phyloP scores from a whole-genome alignment of 2,329 filamentous ascomycete genomes.

The Penicillium thymicola region DNA sequence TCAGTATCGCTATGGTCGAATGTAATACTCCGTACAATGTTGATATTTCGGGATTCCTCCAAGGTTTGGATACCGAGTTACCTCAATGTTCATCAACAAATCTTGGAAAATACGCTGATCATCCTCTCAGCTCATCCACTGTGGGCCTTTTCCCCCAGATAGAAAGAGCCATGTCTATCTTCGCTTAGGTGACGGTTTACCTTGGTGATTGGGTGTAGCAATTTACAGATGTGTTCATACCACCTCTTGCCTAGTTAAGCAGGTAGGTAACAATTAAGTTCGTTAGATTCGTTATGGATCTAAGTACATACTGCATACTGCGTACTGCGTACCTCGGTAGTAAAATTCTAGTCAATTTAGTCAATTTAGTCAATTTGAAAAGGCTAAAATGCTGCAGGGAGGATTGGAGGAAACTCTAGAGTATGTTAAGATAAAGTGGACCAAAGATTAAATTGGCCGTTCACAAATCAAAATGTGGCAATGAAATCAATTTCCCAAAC shows the following conservation, averaged over 20 bases:
- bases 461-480: conserved; percentile 10
- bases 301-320: background rate
- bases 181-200: background rate
- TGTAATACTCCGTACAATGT: too few species aligned
- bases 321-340: too few species aligned
- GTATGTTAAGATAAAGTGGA: conserved; percentile 2
- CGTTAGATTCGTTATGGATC: background rate
- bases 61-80: too few species aligned
- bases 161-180: background rate
- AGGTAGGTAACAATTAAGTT: background rate
- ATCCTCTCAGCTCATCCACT: conserved; percentile 1
- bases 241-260: conserved; percentile 1
- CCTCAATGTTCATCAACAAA: background rate
- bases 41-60: background rate
- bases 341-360: background rate
- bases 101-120: background rate
- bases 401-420: background rate
- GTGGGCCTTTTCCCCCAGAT: conserved; percentile 1
- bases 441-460: background rate
- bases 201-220: background rate
- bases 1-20: too few species aligned
- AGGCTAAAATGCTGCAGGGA: background rate
- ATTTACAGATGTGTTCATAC: background rate
- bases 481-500: conserved; percentile 9
- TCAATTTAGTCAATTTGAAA: background rate